phyloP scores from a whole-genome alignment of 1,284 basidiomycete genomes.

The Ceratobasidium sp. region DNA sequence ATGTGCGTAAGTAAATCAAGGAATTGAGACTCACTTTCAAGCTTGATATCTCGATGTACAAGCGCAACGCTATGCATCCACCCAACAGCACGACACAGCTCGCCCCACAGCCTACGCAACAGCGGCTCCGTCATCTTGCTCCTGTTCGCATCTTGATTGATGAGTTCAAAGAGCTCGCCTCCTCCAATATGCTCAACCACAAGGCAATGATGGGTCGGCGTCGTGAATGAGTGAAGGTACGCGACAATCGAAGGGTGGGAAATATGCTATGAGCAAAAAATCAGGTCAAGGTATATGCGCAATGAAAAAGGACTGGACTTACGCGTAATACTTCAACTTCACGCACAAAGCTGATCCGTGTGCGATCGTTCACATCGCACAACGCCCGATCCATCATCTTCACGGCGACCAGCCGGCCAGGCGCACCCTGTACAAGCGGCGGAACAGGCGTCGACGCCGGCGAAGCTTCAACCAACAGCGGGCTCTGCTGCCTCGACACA shows the following conservation, averaged over 20 bases:
- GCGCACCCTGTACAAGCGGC: background rate
- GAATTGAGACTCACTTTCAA: conserved; percentile 78
- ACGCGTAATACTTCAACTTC: conserved; percentile 89
- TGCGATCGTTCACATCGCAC: conserved; percentile 70
- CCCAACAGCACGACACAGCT: conserved; percentile 81
- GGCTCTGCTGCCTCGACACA: background rate
- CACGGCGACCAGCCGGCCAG: conserved; percentile 74
- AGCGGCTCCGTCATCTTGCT: conserved; percentile 66
- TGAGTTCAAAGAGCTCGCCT: conserved; percentile 85
- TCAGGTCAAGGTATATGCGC: conserved; percentile 42
- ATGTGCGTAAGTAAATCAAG: background rate
- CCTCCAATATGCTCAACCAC: conserved; percentile 82
- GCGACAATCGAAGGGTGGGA: conserved; percentile 86
- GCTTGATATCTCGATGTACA: conserved; percentile 93
- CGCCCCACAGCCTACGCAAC: conserved; percentile 79
- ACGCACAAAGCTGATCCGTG: conserved; percentile 83
- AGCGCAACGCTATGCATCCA: conserved; percentile 92
- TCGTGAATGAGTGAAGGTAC: conserved; percentile 79
- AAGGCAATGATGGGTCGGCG: conserved; percentile 78
- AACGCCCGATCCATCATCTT: conserved; percentile 79
- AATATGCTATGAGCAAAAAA: conserved; percentile 66
- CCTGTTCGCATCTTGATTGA: conserved; percentile 70
- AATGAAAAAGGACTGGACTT: conserved; percentile 49
- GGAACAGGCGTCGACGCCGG: conserved; percentile 16
- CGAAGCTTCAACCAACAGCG: conserved; percentile 33